Base-by-base conservation (phyloP, 345 rosid species). In the Clausena lansium region DNA sequence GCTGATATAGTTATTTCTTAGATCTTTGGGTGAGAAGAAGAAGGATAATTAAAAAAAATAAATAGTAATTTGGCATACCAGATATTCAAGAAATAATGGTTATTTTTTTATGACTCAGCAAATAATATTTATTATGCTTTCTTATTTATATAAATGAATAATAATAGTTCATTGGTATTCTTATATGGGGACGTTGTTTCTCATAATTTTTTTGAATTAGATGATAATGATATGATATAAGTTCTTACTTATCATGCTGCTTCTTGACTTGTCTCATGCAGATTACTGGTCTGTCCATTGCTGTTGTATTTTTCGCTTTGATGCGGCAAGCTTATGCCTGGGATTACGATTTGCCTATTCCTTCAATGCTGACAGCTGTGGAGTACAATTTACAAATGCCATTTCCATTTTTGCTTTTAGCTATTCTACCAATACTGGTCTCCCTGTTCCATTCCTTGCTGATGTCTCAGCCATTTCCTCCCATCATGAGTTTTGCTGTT, bases 321-420 rank as follows among this genome's bases (percentile, higher is more conserved):
- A 96, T 92, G 98, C 88, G 85, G 64, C 99, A 96, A 89, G 91
- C 91, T 70, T 83, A 78, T 84, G 89, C 90, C 45, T 88, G 93
- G 95, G 91, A 92, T 84, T 81, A 81, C 72, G 84, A 84, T 81
- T 78, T 84, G 83, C 91, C 92, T 22, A 83, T 92, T 79, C 97
- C 99, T 76, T 86, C 95, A 70, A 75, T 92, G 85, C 84, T 93
- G 77, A 71, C 88, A 67, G 97, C 94, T 67, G 85, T 96, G 74
- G 97, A 92, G 66, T 85, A 83, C 85, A 96, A 96, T 86, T 86
- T 96, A 84, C 91, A 84, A 83, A 81, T 92, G 84, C 95, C 97
- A 63, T 82, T 87, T 27, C 97, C 97, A 35, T 90, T 91, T 84
- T 81, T 90, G 75, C 81, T 83, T 75, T 80, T 96, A 69, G 86